Evolutionary conservation across 495 filamentous ascomycete species (phyloP), one percentile per base, ranked within the genome.

Genomic region (Podospora appendiculata): DNA sequence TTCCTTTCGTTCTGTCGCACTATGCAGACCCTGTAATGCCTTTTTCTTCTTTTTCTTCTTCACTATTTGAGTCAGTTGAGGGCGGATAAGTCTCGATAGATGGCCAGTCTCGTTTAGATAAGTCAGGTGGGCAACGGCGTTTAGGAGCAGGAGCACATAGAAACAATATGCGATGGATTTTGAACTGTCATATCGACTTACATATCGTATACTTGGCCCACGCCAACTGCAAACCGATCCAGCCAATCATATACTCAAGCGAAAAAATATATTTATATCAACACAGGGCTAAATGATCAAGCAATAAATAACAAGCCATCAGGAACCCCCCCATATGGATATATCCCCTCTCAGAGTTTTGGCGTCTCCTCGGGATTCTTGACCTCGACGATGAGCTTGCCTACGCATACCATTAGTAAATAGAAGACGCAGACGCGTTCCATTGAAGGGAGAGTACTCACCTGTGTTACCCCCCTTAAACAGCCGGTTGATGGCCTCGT

Each of bases 391-490:
- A 65, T 10, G 9, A 65, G 47, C 39, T 67, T 67, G 12, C 64
- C 60, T 65, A 40, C 0, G 12, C 32, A 32, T 2, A 12, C 10
- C 13, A 13, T 38, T 38, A 38, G 36, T 7, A 13, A 38, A 2
- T 38, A 8, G 36, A 3, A 2, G 13, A 10, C 36, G 36, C 3
- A 3, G 13, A 38, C 13, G 8, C 3, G 10, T 38, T 38, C 13
- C 13, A 2, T 38, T 10, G 10, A 8, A 38, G 10, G n/a, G 13
- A 13, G 8, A 45, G 12, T 0, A 59, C 67, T 64, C 70, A 59
- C 81, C 80, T 2, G 62, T 79, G 53, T 87, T 85, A 4, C 63
- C 66, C 17, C 82, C 82, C 11, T 74, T 64, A 57, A 81, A 81
- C 35, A 84, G 56, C 49, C 73, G 63, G 50, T 67, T 51, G 59